Conservation (phyloP, 2,329 filamentous ascomycete species). For the Cadophora sp. region DNA sequence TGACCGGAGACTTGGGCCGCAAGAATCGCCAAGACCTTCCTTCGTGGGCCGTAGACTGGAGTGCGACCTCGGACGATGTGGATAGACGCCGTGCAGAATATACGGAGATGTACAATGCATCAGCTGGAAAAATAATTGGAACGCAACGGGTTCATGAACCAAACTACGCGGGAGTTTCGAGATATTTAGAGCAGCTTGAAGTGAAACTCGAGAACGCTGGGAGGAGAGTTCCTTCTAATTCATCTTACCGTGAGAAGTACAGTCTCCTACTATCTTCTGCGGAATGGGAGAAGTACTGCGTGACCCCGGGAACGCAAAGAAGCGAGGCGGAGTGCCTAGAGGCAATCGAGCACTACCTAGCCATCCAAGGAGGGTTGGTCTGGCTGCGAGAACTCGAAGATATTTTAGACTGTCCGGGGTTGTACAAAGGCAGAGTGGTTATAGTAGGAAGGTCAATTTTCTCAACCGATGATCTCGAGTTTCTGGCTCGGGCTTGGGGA, state of each 20-base stretch:
- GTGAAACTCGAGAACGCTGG: not conserved
- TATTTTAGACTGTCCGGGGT: not conserved
- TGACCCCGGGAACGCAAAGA: not conserved
- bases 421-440: not conserved
- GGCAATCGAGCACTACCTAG: not conserved
- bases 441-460: not conserved
- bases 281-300: not conserved
- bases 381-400: not conserved
- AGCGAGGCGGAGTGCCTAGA: not conserved
- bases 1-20: constrained; percentile 20
- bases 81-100: constrained; percentile 21
- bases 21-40: constrained; percentile 26
- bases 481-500: not conserved
- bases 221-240: not conserved
- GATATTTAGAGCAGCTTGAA: not conserved
- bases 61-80: constrained; percentile 9
- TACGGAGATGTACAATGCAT: constrained; percentile 18
- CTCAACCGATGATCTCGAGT: not conserved
- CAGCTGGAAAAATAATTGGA: not conserved
- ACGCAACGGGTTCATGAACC: not conserved
- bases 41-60: constrained; percentile 31
- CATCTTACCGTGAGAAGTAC: not conserved
- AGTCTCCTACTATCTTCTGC: not conserved
- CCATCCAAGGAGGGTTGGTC: not conserved
- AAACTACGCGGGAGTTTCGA: not conserved